Conservation (phyloP, 2,329 filamentous ascomycete species). For the Fusarium papillatum region DNA sequence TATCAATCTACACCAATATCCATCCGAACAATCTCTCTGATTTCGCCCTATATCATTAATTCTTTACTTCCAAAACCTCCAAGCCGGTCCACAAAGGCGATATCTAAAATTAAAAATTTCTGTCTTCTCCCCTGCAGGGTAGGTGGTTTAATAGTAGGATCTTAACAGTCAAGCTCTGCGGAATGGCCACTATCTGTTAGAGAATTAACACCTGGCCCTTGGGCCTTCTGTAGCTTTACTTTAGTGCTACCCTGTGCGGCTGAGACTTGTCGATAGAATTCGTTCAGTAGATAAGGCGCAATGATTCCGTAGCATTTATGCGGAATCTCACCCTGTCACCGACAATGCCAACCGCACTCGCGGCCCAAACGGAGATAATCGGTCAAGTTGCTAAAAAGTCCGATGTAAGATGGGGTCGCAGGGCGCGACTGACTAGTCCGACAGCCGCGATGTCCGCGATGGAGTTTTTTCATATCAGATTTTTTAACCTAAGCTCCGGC, state of each 20-base stretch:
- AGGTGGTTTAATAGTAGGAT: neutral
- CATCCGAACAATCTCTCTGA: neutral
- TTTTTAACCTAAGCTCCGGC: neutral
- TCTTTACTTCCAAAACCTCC: too few relatives aligned
- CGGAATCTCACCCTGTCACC: neutral
- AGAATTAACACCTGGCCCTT: neutral
- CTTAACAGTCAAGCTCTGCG: neutral
- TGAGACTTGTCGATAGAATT: neutral
- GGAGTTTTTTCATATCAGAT: neutral
- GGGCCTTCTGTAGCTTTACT: neutral
- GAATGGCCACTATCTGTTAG: neutral
- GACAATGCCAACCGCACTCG: neutral
- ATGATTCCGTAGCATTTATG: neutral
- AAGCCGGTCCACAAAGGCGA: too few relatives aligned
- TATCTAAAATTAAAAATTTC: too few relatives aligned
- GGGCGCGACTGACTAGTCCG: slow-evolving; percentile 1
- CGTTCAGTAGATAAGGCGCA: neutral
- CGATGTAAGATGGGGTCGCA: neutral
- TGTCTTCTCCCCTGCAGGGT: neutral
- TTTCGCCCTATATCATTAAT: accelerated
- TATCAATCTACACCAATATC: neutral
- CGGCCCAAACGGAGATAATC: neutral
- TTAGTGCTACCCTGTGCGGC: too few relatives aligned
- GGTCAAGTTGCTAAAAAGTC: neutral
- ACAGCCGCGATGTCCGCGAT: slow-evolving; percentile 7